Conservation (phyloP, 2,329 filamentous ascomycete genomes). For the Eutypella sp. region DNA sequence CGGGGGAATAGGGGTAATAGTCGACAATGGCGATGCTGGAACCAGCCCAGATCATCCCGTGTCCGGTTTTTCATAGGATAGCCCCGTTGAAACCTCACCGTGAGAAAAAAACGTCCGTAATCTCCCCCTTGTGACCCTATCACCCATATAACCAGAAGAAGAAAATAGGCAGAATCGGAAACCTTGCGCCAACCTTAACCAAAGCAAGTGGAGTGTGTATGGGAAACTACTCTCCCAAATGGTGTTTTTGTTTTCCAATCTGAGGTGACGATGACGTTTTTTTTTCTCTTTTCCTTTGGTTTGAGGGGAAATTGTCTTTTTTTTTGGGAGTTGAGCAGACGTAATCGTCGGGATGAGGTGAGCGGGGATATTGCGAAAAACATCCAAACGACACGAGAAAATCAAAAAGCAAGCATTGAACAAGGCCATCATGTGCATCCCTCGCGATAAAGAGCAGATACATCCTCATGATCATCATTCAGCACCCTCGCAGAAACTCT, state of each 20-base stretch:
- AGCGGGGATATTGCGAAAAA: constrained; percentile 34
- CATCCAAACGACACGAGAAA: constrained; percentile 28
- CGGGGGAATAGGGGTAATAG: background rate
- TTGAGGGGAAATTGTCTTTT: constrained; percentile 24
- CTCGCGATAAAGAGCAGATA: background rate
- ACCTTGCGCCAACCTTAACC: constrained; percentile 41
- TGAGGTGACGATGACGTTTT: too few species aligned
- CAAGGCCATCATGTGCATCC: constrained; percentile 8
- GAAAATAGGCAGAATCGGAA: constrained; percentile 41
- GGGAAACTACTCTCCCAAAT: constrained; percentile 38
- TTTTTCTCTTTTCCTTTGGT: too few species aligned
- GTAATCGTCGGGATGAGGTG: constrained; percentile 7
- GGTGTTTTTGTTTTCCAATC: constrained; percentile 48
- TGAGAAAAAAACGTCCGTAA: too few species aligned
- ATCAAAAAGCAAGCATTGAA: constrained; percentile 13
- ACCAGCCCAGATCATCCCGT: constrained; percentile 12
- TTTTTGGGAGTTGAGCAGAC: constrained; percentile 26
- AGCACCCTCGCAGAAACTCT: background rate
- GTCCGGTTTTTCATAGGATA: constrained; percentile 21
- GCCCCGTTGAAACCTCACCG: background rate
- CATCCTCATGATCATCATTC: background rate
- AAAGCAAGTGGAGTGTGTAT: constrained; percentile 42
- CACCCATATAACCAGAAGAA: constrained; percentile 21
- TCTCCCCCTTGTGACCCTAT: constrained; percentile 36
- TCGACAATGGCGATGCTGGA: background rate